phyloP scores from a whole-genome alignment of 768 basidiomycete genomes.

The Boletus speciosus region DNA sequence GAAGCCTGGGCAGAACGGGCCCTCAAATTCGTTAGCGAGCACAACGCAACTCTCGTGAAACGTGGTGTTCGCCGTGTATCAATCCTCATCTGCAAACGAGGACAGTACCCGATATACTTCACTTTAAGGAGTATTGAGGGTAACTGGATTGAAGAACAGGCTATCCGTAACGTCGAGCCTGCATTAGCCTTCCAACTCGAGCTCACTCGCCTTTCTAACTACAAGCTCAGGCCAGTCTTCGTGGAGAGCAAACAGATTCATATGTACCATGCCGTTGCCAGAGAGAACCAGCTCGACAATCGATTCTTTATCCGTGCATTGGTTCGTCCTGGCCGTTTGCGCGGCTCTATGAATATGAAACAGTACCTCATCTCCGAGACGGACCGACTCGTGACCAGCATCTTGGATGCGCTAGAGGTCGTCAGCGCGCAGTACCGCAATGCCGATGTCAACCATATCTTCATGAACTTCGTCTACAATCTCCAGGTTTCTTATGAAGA shows the following conservation, averaged over 20 bases:
- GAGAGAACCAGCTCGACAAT: slow-evolving; percentile 95
- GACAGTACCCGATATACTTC: slow-evolving; percentile 92
- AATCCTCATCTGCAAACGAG: slow-evolving; percentile 85
- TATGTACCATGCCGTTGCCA: slow-evolving; percentile 93
- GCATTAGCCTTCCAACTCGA: slow-evolving; percentile 98
- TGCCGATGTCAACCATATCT: slow-evolving; percentile 97
- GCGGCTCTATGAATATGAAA: slow-evolving; percentile 89
- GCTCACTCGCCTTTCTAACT: slow-evolving; percentile 92
- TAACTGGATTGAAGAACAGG: slow-evolving; percentile 88
- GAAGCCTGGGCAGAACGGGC: slow-evolving; percentile 75
- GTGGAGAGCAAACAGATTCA: slow-evolving; percentile 98
- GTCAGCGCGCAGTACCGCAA: slow-evolving; percentile 86
- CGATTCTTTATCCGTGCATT: slow-evolving; percentile 98
- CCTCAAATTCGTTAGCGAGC: slow-evolving; percentile 66
- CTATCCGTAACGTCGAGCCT: slow-evolving; percentile 97
- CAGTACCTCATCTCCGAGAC: slow-evolving; percentile 99
- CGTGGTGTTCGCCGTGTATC: slow-evolving; percentile 92
- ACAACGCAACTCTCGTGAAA: slow-evolving; percentile 53
- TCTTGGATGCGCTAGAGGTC: slow-evolving; percentile 93
- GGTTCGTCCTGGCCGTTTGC: slow-evolving; percentile 91
- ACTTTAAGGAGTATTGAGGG: slow-evolving; percentile 76
- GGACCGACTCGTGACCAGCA: slow-evolving; percentile 89
- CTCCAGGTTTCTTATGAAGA: slow-evolving; percentile 95
- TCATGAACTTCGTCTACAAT: slow-evolving; percentile 98
- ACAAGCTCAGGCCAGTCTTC: slow-evolving; percentile 93